A percentile compares a stretch with the other conserved stretches of the same genome.
These are phyloP conservation scores for Paecilomyces dactylethromorphus DNA, from an alignment of 2,329 filamentous ascomycete species.

Conservation along the genomic window DNA sequence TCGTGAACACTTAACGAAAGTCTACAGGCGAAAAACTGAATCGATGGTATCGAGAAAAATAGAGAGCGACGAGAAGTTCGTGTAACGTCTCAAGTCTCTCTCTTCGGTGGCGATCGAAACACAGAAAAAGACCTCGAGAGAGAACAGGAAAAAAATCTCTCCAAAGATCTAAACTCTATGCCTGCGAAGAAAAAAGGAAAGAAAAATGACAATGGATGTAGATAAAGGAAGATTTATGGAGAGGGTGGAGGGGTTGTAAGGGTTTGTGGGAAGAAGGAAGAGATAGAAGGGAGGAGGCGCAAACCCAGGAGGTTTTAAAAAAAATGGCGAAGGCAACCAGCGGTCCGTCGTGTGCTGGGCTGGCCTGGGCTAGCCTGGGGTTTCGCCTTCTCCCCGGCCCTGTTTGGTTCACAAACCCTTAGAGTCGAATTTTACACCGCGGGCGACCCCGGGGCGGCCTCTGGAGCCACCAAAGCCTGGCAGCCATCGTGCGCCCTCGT, in stretches of 20 bases:
- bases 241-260: conserved; percentile 10
- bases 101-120: conserved; percentile 14
- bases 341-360: neutral
- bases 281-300: conserved; percentile 9
- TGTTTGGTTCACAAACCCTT: neutral
- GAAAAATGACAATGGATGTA: conserved; percentile 14
- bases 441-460: neutral
- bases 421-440: neutral
- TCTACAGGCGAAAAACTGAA: conserved; percentile 7
- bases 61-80: conserved; percentile 15
- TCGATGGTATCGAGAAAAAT: conserved; percentile 4
- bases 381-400: conserved; percentile 1
- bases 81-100: conserved; percentile 5
- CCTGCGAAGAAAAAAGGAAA: conserved; percentile 19
- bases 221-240: conserved; percentile 10
- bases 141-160: conserved; percentile 18
- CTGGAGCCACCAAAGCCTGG: neutral
- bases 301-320: conserved; percentile 6
- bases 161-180: conserved; percentile 25
- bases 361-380: neutral
- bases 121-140: conserved; percentile 3
- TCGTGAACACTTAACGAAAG: conserved; percentile 1
- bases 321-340: conserved; percentile 3
- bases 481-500: neutral
- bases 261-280: conserved; percentile 12